Percentiles rank a stretch among this genome's conserved stretches.
Evolutionary conservation across 1,284 basidiomycete genomes (phyloP).

Genomic region (Austropuccinia psidii): DNA sequence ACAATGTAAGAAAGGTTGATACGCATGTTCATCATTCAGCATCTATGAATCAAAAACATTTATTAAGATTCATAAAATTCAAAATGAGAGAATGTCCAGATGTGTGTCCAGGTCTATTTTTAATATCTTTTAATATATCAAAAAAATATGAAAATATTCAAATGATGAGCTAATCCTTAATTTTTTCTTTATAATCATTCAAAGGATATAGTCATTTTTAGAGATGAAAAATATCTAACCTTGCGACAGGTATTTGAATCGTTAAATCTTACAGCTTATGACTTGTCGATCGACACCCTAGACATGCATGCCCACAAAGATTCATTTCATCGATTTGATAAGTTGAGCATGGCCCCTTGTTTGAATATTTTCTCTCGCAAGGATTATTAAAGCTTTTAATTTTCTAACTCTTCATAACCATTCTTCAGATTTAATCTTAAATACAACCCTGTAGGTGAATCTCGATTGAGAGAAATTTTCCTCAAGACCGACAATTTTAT

Average conservation of each 20-base stretch:
- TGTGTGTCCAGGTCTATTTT: conserved; percentile 41
- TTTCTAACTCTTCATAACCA: not conserved
- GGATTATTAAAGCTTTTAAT: conserved; percentile 23
- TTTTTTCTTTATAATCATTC: not conserved
- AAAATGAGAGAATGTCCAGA: conserved; percentile 60
- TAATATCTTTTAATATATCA: not conserved
- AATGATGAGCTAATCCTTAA: not conserved
- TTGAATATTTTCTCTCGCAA: not conserved
- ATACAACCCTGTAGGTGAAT: conserved; percentile 92
- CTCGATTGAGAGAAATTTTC: conserved; percentile 91
- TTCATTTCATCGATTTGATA: conserved; percentile 94
- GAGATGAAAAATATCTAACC: conserved; percentile 82
- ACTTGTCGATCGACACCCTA: conserved; percentile 95
- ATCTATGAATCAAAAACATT: conserved; percentile 99
- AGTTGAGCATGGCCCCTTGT: conserved; percentile 59
- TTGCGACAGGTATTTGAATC: conserved; percentile 91
- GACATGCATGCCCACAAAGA: conserved; percentile 99
- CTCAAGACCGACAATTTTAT: conserved; percentile 96
- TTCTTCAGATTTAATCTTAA: conserved; percentile 47
- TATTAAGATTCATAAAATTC: conserved; percentile 97
- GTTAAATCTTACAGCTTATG: conserved; percentile 89
- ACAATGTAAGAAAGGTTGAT: conserved; percentile 93
- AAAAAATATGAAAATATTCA: not conserved
- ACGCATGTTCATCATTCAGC: conserved; percentile 98
- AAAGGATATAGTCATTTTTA: conserved; percentile 90